Conservation (phyloP, 2,329 filamentous ascomycete species). For the Xylaria sp. region DNA sequence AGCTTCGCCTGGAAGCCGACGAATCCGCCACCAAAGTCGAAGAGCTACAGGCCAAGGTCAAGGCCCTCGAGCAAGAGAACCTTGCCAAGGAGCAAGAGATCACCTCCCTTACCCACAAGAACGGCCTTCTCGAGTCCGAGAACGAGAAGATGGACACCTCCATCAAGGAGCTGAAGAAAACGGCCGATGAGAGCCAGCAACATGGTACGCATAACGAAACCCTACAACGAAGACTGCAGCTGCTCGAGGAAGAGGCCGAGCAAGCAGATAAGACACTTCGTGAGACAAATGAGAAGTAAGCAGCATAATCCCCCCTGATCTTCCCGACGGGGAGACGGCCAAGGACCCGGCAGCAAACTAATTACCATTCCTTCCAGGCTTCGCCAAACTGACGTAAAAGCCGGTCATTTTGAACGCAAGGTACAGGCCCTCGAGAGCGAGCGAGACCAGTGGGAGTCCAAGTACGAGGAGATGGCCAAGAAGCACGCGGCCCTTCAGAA, state of each 20-base stretch:
- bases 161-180: conserved; percentile 88
- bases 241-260: conserved; percentile 98
- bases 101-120: conserved; percentile 95
- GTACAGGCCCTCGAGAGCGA: conserved; percentile 94
- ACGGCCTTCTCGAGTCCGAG: conserved; percentile 86
- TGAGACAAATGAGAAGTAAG: conserved; percentile 98
- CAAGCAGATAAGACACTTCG: conserved; percentile 94
- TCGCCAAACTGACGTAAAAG: conserved; percentile 98
- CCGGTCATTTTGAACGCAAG: conserved; percentile 99
- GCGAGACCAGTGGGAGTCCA: conserved; percentile 93
- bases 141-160: conserved; percentile 89
- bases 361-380: conserved; percentile 67
- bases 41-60: conserved; percentile 88
- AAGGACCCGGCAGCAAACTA: conserved; percentile 13
- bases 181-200: conserved; percentile 82
- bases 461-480: conserved; percentile 97
- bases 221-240: conserved; percentile 89
- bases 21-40: conserved; percentile 83
- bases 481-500: conserved; percentile 91
- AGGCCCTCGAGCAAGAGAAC: conserved; percentile 92
- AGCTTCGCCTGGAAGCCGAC: conserved; percentile 93
- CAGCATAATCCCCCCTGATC: conserved; percentile 39
- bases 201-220: conserved; percentile 91
- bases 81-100: conserved; percentile 98
- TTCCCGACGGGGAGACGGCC: background rate